phyloP scores from a whole-genome alignment of 257 asterid species.

The Sherardia arvensis region DNA sequence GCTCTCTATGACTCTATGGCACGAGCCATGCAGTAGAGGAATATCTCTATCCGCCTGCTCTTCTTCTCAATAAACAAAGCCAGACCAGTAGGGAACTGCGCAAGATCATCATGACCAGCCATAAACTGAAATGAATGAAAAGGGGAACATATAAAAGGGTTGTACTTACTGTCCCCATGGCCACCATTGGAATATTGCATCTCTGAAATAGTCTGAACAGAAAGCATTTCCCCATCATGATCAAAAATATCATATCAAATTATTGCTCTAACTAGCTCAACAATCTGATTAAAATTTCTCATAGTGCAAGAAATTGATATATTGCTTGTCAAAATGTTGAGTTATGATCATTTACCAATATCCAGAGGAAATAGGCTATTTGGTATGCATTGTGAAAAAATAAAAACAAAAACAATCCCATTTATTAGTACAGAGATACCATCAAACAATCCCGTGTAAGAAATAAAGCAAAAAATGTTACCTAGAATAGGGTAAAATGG shows the following conservation, averaged over 20 bases:
- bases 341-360: slow-evolving; percentile 19
- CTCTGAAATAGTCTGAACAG: slow-evolving; percentile 67
- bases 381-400: slow-evolving; percentile 24
- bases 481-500: slow-evolving; percentile 29
- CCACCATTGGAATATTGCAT: slow-evolving; percentile 81
- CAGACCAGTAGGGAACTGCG: slow-evolving; percentile 88
- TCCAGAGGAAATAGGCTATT: slow-evolving; percentile 26
- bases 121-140: background rate
- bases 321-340: background rate
- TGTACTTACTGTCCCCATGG: slow-evolving; percentile 66
- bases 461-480: background rate
- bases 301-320: background rate
- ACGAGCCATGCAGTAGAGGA: slow-evolving; percentile 84
- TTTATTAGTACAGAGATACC: background rate
- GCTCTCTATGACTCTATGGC: slow-evolving; percentile 94
- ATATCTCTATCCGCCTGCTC: slow-evolving; percentile 88
- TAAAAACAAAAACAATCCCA: too few species aligned
- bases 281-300: too few species aligned
- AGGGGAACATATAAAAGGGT: background rate
- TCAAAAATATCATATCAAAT: background rate
- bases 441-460: too few species aligned
- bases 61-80: slow-evolving; percentile 93
- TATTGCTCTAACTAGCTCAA: background rate
- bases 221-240: slow-evolving; percentile 88
- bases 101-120: slow-evolving; percentile 9